A percentile compares a stretch with the other conserved stretches of the same genome.
Conservation (phyloP, 257 asterid genomes). For the Solanum bukasovii region DNA sequence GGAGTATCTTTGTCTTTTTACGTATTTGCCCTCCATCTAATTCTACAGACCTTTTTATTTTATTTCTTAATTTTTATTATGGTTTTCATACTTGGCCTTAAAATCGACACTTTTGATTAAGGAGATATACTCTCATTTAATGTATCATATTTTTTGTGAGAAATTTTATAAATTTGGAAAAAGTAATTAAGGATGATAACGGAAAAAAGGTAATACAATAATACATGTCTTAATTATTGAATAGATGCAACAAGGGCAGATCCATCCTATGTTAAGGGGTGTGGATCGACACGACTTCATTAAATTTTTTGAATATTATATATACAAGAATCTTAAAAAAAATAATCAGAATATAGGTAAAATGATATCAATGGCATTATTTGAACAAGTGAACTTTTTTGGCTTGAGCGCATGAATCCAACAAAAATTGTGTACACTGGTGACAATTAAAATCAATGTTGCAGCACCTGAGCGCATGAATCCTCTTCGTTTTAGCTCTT, state of each 20-base stretch:
- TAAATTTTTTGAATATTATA: too few species aligned
- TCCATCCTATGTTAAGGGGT: too few species aligned
- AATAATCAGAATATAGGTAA: too few species aligned
- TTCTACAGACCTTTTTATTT: not conserved
- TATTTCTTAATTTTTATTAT: too few species aligned
- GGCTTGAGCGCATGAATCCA: not conserved
- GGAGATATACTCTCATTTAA: not conserved
- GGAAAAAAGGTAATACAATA: too few species aligned
- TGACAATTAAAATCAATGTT: not conserved
- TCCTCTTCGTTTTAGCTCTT: not conserved
- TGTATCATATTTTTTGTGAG: too few species aligned
- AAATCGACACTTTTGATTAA: not conserved
- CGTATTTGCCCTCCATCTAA: not conserved
- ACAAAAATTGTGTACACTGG: not conserved
- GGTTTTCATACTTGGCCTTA: not conserved
- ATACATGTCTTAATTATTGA: not conserved
- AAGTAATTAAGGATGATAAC: not conserved
- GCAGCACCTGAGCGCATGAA: not conserved
- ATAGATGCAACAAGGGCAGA: not conserved
- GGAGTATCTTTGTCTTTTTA: not conserved
- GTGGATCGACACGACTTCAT: too few species aligned
- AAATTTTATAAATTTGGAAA: too few species aligned
- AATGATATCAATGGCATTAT: too few species aligned
- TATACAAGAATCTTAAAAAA: too few species aligned
- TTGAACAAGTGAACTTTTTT: not conserved